Evolutionary conservation across 495 filamentous ascomycete species (phyloP), one percentile per base, ranked within the genome.

Genomic region (Pyrenopolyporus hunteri): DNA sequence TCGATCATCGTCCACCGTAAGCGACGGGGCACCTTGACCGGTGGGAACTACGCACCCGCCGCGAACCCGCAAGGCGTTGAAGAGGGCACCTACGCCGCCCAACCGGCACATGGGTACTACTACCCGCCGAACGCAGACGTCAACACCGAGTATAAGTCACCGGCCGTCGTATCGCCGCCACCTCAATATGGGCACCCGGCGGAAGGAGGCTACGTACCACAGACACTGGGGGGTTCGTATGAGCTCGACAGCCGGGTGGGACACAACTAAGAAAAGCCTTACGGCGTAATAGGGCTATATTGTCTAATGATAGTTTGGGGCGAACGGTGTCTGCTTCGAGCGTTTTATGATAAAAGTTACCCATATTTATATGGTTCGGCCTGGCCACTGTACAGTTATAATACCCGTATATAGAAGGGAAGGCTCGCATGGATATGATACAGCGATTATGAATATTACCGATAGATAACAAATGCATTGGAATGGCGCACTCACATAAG

Each of bases 1-100:
- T 57, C 62, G 2, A 53, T 61, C 14, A 54, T 69, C 37, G 48
- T 69, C 35, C 61, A 69, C 52, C 51, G 54, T 43, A 65, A 65
- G 53, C 61, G 66, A 47, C 25, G 31, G 2, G 60, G 60, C 7
- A 57, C 52, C 17, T 26, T 61, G 6, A 51, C 23, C 6, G 50
- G 56, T 20, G 56, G 56, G 22, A 49, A 48, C 9, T 67, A 67
- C 45, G 23, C 40, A 6, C 54, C 36, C 7, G 22, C 60, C 3
- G 1, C n/a, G 2, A 57, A 68, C 60, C 51, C 50, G 16, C 13
- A 39, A 9, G 47, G 35, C 40, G 6, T 17, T n/a, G 28, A 25
- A 8, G 57, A 56, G 36, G 50, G 33, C 45, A 22, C 8, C 16
- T 37, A 44, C 26, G 55, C 19, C 26, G 55, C 19, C 36, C 9